Conservation (phyloP, 106 monocot genomes). For the Amphibolis antarctica region DNA sequence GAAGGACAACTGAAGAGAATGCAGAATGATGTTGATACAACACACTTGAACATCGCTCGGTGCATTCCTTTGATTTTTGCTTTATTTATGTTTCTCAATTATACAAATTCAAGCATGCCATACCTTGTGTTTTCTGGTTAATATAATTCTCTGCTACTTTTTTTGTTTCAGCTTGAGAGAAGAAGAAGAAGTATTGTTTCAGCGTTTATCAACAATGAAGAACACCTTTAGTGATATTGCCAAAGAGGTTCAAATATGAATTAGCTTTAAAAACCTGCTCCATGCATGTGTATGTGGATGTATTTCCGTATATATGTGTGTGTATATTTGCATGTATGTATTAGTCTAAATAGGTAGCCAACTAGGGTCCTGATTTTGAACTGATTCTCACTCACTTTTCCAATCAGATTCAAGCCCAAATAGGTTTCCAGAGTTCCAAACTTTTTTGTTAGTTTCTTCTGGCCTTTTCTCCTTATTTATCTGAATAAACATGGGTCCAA, state of each 20-base stretch:
- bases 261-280: no score
- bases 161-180: slow-evolving; percentile 45
- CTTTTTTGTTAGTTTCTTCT: no score
- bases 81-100: slow-evolving; percentile 2
- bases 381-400: no score
- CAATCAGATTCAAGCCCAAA: no score
- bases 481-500: no score
- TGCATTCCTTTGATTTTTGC: slow-evolving; percentile 5
- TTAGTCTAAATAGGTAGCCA: no score
- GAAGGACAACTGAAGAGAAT: slow-evolving; percentile 35
- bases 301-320: no score
- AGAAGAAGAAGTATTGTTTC: slow-evolving; percentile 49
- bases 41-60: slow-evolving; percentile 41
- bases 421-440: no score
- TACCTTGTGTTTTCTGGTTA: background rate
- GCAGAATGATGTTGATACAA: slow-evolving; percentile 42
- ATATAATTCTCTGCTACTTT: slow-evolving; percentile 1
- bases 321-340: no score
- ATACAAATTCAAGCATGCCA: background rate
- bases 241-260: slow-evolving; percentile 47
- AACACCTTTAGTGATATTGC: slow-evolving; percentile 29
- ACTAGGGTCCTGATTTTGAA: no score
- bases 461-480: no score
- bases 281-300: no score
- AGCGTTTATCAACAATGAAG: slow-evolving; percentile 26